phyloP scores from a whole-genome alignment of 768 basidiomycete genomes.

The Tubosaeta brunneosetosa region DNA sequence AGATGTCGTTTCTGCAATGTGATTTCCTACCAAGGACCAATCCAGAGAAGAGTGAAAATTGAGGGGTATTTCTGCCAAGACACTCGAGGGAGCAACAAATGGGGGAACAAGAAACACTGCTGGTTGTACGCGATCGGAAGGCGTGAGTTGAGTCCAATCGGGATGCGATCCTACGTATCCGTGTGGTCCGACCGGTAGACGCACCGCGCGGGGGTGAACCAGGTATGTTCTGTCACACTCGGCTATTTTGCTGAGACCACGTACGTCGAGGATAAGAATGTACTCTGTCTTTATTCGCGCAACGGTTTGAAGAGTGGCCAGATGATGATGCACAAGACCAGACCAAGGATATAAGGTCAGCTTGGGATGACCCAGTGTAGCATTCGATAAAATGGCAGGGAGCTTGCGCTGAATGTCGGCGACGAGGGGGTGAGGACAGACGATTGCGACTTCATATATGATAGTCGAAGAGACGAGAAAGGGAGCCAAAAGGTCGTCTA shows the following conservation, averaged over 20 bases:
- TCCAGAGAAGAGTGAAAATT: constrained; percentile 15
- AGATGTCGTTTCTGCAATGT: constrained; percentile 27
- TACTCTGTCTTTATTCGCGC: constrained; percentile 42
- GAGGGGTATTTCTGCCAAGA: constrained; percentile 21
- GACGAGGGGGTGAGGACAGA: constrained; percentile 39
- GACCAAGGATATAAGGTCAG: constrained; percentile 37
- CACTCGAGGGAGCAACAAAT: constrained; percentile 41
- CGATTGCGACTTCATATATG: constrained; percentile 44
- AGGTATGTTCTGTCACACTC: constrained; percentile 35
- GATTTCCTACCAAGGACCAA: constrained; percentile 21
- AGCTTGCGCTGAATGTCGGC: constrained; percentile 34
- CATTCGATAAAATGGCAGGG: constrained; percentile 29
- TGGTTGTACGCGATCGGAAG: constrained; percentile 30
- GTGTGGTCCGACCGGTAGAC: constrained; percentile 41
- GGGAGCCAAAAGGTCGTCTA: constrained; percentile 35
- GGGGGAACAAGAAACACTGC: constrained; percentile 59
- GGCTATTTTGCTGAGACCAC: constrained; percentile 36
- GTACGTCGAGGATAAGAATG: constrained; percentile 49
- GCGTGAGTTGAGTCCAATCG: constrained; percentile 31
- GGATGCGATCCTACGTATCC: constrained; percentile 25
- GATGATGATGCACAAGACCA: constrained; percentile 15
- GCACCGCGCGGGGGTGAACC: constrained; percentile 36
- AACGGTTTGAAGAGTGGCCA: constrained; percentile 34
- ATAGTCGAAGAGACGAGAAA: constrained; percentile 34
- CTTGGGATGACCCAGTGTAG: constrained; percentile 35